Conservation (phyloP, 345 rosid species). For the Heritiera littoralis region DNA sequence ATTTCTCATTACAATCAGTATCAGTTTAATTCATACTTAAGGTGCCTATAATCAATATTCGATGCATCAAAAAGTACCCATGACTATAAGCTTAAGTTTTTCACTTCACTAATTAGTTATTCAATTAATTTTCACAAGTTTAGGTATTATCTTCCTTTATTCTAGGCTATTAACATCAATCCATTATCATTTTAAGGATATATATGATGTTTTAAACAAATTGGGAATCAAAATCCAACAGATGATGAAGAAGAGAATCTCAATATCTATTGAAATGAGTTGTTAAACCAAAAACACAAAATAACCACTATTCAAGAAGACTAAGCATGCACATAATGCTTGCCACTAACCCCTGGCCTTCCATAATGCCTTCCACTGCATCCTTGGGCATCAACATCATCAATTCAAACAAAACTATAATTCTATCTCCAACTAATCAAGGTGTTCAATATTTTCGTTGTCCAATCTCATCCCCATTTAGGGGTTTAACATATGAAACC, state of each 20-base stretch:
- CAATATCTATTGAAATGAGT: neutral
- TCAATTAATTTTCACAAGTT: neutral
- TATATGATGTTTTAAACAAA: neutral
- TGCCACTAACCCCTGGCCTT: neutral
- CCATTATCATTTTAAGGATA: neutral
- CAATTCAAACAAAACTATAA: neutral
- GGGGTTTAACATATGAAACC: too few relatives aligned
- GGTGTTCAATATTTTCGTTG: neutral
- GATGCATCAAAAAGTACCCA: neutral
- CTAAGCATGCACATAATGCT: neutral
- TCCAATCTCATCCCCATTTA: neutral
- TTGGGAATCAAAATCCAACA: neutral
- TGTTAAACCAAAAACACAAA: neutral
- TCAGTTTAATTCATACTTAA: neutral
- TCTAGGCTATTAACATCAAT: neutral
- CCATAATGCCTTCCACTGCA: neutral
- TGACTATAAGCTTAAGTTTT: neutral
- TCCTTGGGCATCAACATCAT: neutral
- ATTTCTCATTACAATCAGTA: neutral
- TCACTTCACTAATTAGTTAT: neutral
- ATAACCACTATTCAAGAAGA: neutral
- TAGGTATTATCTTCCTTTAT: neutral
- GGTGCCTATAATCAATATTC: neutral
- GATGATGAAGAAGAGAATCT: neutral
- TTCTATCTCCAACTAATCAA: neutral